Conservation (phyloP, 176 grass and related monocot species). For the Juncus effusus region DNA sequence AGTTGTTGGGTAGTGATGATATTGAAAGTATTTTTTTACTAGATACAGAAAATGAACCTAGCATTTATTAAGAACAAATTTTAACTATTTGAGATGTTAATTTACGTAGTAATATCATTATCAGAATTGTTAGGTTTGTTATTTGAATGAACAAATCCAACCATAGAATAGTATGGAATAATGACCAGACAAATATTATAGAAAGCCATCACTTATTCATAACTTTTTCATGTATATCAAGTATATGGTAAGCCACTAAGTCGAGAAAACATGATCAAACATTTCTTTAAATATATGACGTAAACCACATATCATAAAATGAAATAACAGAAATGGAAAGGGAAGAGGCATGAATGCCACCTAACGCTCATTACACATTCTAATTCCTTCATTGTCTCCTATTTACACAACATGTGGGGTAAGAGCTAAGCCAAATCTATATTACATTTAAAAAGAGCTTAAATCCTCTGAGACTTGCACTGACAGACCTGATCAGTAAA, state of each 20-base stretch:
- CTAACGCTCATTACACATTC: conserved; percentile 12
- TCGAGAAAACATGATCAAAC: neutral
- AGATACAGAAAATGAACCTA: no score
- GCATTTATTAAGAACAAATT: neutral
- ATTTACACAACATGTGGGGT: conserved; percentile 17
- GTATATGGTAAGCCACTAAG: neutral
- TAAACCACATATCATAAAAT: neutral
- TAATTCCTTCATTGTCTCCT: conserved; percentile 18
- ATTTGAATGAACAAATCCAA: no score
- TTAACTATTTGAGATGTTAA: neutral
- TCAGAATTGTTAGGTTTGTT: no score
- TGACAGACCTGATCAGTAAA: conserved; percentile 7
- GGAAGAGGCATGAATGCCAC: conserved; percentile 15
- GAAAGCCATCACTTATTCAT: neutral
- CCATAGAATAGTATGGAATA: neutral
- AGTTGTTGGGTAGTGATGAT: neutral
- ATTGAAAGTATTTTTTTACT: no score
- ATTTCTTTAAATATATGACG: no score
- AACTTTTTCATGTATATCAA: neutral
- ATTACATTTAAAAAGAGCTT: neutral
- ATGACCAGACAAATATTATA: neutral
- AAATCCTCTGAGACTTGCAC: neutral
- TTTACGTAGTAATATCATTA: neutral
- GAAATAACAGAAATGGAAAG: neutral
- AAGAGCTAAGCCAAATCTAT: neutral